These are phyloP conservation scores for Tillandsia fasciculata DNA, from an alignment of 176 grass and related monocot species.

Conservation along the genomic window DNA sequence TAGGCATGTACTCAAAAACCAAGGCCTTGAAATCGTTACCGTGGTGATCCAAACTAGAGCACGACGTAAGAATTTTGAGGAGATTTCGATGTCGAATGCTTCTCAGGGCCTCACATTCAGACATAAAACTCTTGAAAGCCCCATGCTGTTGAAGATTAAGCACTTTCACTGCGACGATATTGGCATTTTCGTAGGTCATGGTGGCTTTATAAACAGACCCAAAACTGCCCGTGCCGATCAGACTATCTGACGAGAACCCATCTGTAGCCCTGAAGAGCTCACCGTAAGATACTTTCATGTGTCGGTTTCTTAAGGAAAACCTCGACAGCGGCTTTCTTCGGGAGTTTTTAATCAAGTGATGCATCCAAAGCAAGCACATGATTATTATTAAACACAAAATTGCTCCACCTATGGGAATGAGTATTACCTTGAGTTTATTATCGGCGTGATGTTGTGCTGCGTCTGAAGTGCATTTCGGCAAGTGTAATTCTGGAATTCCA, in stretches of 20 bases:
- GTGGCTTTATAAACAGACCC: constrained; percentile 33
- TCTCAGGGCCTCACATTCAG: constrained; percentile 51
- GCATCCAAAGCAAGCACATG: background rate
- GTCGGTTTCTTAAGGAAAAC: background rate
- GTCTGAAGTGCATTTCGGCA: constrained; percentile 18
- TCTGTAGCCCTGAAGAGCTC: constrained; percentile 43
- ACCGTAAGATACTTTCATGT: constrained; percentile 30
- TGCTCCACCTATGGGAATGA: constrained; percentile 4
- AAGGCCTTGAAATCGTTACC: too few relatives aligned
- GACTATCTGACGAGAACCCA: constrained; percentile 28
- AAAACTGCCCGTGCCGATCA: constrained; percentile 33
- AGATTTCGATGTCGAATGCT: too few relatives aligned
- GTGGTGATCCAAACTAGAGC: too few relatives aligned
- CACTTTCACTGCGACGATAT: constrained; percentile 39
- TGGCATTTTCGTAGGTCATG: constrained; percentile 10
- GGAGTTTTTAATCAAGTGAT: constrained; percentile 3
- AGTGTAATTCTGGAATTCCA: constrained; percentile 30
- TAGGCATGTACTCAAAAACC: too few relatives aligned
- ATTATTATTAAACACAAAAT: constrained; percentile 1
- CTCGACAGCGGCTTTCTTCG: background rate
- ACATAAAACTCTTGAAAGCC: constrained; percentile 38
- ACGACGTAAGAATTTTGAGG: too few relatives aligned
- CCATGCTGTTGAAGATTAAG: constrained; percentile 35
- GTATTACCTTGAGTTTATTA: constrained; percentile 14
- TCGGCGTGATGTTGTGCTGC: background rate